Conservation (phyloP, 73 alveolate species). For the Paramecium primaurelia region DNA sequence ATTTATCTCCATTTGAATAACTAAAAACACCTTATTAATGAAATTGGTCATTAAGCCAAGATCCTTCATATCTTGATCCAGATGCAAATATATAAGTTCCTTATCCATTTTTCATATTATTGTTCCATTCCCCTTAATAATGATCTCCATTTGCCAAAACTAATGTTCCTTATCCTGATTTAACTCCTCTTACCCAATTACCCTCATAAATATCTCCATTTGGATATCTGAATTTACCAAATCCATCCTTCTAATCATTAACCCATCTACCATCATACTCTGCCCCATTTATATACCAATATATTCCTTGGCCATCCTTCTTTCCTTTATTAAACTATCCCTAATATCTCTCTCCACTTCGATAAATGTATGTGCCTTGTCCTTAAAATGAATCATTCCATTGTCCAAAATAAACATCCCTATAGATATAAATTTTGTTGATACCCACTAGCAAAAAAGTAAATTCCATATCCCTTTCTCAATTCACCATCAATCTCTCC, state of each 20-base stretch:
- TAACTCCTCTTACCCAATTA: conserved; percentile 76
- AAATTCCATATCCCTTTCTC: conserved; percentile 59
- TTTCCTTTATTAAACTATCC: conserved; percentile 48
- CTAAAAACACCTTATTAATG: conserved; percentile 62
- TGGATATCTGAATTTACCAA: conserved; percentile 66
- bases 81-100: conserved; percentile 45
- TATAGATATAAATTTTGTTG: neutral
- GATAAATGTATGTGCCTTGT: conserved; percentile 42
- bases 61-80: conserved; percentile 60
- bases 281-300: conserved; percentile 55
- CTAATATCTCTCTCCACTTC: conserved; percentile 58
- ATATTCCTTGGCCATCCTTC: conserved; percentile 54
- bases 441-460: neutral
- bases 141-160: conserved; percentile 80
- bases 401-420: conserved; percentile 53
- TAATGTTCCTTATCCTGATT: conserved; percentile 82
- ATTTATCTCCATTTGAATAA: conserved; percentile 70
- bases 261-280: conserved; percentile 57
- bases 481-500: conserved; percentile 48
- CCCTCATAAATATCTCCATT: conserved; percentile 80
- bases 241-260: conserved; percentile 57
- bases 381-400: conserved; percentile 58
- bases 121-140: conserved; percentile 85
- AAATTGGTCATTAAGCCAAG: conserved; percentile 40
- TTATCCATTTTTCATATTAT: conserved; percentile 36